Evolutionary conservation across 1,139 yeast genomes (phyloP).

Genomic region (Kurtzmaniella quercitrusa): DNA sequence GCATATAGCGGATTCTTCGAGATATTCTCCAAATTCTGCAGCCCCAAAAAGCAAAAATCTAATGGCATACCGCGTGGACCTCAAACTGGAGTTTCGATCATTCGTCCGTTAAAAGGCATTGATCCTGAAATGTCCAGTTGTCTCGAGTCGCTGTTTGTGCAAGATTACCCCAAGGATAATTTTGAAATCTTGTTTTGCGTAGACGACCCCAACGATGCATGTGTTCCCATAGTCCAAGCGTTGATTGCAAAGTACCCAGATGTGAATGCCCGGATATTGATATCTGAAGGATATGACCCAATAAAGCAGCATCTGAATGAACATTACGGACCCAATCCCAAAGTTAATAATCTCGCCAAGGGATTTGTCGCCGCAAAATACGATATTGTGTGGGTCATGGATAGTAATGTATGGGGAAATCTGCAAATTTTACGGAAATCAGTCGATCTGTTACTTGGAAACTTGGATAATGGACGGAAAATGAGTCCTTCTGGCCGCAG

Average conservation of each 20-base stretch:
- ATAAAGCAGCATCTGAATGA: conserved; percentile 23
- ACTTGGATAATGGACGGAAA: conserved; percentile 47
- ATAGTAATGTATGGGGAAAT: conserved; percentile 79
- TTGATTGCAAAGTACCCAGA: conserved; percentile 53
- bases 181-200: conserved; percentile 76
- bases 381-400: conserved; percentile 85
- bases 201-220: conserved; percentile 59
- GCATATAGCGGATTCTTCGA: conserved; percentile 48
- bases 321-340: conserved; percentile 82
- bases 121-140: conserved; percentile 74
- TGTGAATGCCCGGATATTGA: conserved; percentile 55
- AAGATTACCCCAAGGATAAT: conserved; percentile 55
- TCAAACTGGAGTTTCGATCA: conserved; percentile 60
- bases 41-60: conserved; percentile 8
- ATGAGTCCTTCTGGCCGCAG: conserved; percentile 22
- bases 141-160: conserved; percentile 63
- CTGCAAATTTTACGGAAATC: conserved; percentile 66
- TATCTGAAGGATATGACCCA: conserved; percentile 37
- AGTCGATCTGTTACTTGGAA: conserved; percentile 45
- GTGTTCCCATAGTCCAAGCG: conserved; percentile 51
- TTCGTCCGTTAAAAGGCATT: conserved; percentile 80
- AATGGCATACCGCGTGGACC: not conserved
- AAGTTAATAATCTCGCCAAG: conserved; percentile 77
- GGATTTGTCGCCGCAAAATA: conserved; percentile 66
- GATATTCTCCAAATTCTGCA: conserved; percentile 34